Conservation (phyloP, 192 early-diverging fungal genomes). For the Mortierella alpina region DNA sequence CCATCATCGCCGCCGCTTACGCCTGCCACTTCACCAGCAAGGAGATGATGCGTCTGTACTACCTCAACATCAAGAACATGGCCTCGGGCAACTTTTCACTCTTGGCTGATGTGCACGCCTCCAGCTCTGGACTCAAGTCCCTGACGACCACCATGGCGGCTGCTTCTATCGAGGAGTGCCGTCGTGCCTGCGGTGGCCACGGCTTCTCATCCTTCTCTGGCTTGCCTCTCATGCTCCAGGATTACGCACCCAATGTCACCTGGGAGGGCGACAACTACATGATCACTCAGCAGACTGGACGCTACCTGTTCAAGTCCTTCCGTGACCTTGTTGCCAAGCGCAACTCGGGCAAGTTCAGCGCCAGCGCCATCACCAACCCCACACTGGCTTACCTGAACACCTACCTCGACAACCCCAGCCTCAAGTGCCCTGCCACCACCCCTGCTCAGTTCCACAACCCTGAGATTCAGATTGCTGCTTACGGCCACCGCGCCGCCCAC, state of each 20-base stretch:
- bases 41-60: slow-evolving; percentile 72
- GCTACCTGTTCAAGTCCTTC: slow-evolving; percentile 80
- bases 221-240: slow-evolving; percentile 72
- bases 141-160: slow-evolving; percentile 76
- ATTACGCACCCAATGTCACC: slow-evolving; percentile 79
- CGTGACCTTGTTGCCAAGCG: slow-evolving; percentile 65
- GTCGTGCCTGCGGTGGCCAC: slow-evolving; percentile 82
- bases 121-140: slow-evolving; percentile 78
- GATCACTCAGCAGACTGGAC: slow-evolving; percentile 85
- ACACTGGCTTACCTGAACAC: slow-evolving; percentile 58
- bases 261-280: slow-evolving; percentile 91
- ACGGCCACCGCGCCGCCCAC: slow-evolving; percentile 79
- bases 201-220: slow-evolving; percentile 83
- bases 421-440: slow-evolving; percentile 65
- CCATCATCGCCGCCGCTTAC: slow-evolving; percentile 77
- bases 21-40: slow-evolving; percentile 78
- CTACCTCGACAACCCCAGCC: slow-evolving; percentile 65
- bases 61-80: slow-evolving; percentile 68
- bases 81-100: slow-evolving; percentile 69
- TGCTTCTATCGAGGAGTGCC: slow-evolving; percentile 78
- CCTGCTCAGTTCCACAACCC: slow-evolving; percentile 69
- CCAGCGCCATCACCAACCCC: slow-evolving; percentile 55
- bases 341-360: slow-evolving; percentile 57
- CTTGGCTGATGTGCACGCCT: slow-evolving; percentile 80
- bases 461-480: slow-evolving; percentile 73